Evolutionary conservation across 345 rosid genomes (phyloP), one percentile per base, ranked within the genome.

Genomic region (Corchorus capsularis): DNA sequence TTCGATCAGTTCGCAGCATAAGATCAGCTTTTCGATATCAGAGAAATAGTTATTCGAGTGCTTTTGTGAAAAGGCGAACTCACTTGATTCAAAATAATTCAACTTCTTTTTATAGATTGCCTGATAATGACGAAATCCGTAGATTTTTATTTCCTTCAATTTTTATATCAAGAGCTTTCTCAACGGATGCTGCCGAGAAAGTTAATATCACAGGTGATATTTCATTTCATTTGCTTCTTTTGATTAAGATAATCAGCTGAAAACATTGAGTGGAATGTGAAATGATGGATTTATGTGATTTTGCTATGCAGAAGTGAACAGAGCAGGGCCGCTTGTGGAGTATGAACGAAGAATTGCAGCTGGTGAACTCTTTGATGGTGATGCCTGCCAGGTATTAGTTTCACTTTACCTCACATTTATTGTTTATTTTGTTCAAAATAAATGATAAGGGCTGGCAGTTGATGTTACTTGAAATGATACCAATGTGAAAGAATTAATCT

Each of bases 301-400:
- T 77, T 73, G 63, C 56, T 71, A 10, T 75, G 80, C 85, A 92
- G 98, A 90, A 72, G 82, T 62, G 73, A 83, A 63, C 37, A 81
- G 76, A 80, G 92, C 80, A 45, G 99, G 99, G 47, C 99, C 99
- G 0, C 87, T 91, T 34, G 89, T 92, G 56, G 99, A 93, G 90
- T 96, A 96, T 76, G 92, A 92, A 67, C 86, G 92, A 80, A 83
- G 97, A 81, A 91, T 94, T 77, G 87, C 83, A 56, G 86, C 83
- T 0, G 90, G 98, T 63, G 98, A 96, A 39, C 98, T 96, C 53
- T 64, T 88, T 79, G 97, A 91, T 82, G 98, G 98, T 65, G 99
- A 96, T 81, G 71, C 69, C 57, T 91, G 95, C 81, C 98, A 93
- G 92, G 99, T 96, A 81, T 34, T 68, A 15, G 1, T 59, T 72